A percentile compares a stretch with the other conserved stretches of the same genome.
Evolutionary conservation across 805 yeast genomes (phyloP).

Genomic region (Candida silvatica): DNA sequence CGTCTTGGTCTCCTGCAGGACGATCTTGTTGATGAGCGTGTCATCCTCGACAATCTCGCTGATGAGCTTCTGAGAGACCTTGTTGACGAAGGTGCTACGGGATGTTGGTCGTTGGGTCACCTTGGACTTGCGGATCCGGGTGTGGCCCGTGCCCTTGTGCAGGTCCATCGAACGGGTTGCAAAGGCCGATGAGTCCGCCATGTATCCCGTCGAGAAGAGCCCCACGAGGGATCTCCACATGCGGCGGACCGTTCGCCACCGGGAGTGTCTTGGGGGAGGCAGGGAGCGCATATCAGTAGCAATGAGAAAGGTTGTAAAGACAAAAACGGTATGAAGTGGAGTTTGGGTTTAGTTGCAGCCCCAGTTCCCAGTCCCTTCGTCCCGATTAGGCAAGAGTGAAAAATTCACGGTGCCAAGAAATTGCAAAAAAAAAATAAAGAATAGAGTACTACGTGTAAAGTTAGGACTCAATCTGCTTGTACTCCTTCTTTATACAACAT

Average conservation of each 20-base stretch:
- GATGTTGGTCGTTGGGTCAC: conserved; percentile 23
- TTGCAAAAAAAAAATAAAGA: no score
- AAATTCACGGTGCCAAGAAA: no score
- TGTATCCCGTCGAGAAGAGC: conserved; percentile 25
- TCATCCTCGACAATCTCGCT: conserved; percentile 15
- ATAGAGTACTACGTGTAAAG: no score
- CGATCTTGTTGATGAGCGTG: conserved; percentile 4
- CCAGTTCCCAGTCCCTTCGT: no score
- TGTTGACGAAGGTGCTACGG: conserved; percentile 15
- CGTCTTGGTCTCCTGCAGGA: background rate
- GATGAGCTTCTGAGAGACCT: conserved; percentile 14
- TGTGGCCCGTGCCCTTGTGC: conserved; percentile 15
- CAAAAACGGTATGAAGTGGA: no score
- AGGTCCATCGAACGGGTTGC: conserved; percentile 10
- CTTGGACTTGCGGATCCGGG: conserved; percentile 24
- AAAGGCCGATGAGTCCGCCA: conserved; percentile 26
- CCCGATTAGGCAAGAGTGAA: no score
- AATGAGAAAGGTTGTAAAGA: no score
- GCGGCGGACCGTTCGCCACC: conserved; percentile 22
- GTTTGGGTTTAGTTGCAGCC: no score
- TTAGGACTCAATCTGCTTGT: no score
- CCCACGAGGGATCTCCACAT: conserved; percentile 24
- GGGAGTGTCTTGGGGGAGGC: conserved; percentile 29
- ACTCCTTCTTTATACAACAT: no score
- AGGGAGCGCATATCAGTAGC: conserved; percentile 27